phyloP scores from a whole-genome alignment of 1,139 yeast species.

The Taphrina flavorubra region DNA sequence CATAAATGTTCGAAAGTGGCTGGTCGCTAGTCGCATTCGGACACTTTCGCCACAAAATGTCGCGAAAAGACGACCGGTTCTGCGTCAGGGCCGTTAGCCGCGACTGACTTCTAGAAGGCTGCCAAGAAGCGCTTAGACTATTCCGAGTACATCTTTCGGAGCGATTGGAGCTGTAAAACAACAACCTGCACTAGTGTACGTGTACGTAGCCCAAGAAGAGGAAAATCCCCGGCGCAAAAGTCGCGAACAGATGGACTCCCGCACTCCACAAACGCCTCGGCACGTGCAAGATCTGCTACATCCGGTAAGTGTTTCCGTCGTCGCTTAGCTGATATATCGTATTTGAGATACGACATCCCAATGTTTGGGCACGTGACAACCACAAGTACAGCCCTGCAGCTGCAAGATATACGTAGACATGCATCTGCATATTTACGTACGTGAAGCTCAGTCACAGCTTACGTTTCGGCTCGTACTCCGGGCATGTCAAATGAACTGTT shows the following conservation, averaged over 20 bases:
- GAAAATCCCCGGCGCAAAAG: background rate
- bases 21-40: conserved; percentile 2
- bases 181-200: background rate
- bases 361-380: no score
- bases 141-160: background rate
- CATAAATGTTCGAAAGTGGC: conserved; percentile 8
- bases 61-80: background rate
- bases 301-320: no score
- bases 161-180: background rate
- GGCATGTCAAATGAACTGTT: no score
- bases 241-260: background rate
- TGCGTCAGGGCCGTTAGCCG: conserved; percentile 1
- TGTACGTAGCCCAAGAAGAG: no score
- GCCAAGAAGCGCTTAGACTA: background rate
- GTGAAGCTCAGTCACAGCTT: no score
- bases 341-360: no score
- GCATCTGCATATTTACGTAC: no score
- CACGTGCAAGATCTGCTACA: no score
- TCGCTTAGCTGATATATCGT: no score
- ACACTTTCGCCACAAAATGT: background rate
- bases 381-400: no score
- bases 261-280: background rate
- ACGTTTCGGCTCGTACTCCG: no score
- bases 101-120: conserved; percentile 1
- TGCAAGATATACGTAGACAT: no score